Conservation (phyloP, 1,139 yeast species). For the Tardiomyces depauwii region DNA sequence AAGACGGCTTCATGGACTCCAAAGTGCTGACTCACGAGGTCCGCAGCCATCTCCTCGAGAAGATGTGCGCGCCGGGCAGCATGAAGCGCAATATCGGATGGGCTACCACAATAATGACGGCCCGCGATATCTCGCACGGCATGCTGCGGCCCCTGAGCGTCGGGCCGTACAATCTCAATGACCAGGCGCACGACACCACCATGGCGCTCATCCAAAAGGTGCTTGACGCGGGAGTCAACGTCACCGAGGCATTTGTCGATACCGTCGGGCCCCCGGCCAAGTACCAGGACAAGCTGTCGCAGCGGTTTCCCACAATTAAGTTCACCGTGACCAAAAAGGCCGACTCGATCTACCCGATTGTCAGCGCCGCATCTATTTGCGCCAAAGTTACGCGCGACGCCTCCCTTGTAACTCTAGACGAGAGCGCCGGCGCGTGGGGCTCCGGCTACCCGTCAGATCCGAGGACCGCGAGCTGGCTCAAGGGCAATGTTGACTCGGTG, state of each 20-base stretch:
- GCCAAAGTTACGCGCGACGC: conserved; percentile 94
- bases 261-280: conserved; percentile 93
- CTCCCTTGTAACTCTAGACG: conserved; percentile 35
- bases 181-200: conserved; percentile 94
- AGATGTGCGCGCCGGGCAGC: conserved; percentile 38
- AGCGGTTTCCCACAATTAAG: conserved; percentile 55
- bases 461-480: conserved; percentile 65
- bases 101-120: conserved; percentile 77
- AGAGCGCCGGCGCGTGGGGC: conserved; percentile 40
- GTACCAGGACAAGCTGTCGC: conserved; percentile 65
- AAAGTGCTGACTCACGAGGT: conserved; percentile 69
- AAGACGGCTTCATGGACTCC: conserved; percentile 85
- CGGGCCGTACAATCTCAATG: conserved; percentile 65
- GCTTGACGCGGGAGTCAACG: conserved; percentile 46
- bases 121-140: conserved; percentile 77
- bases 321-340: conserved; percentile 94
- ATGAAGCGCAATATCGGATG: conserved; percentile 63
- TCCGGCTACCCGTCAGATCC: conserved; percentile 96
- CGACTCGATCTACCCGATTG: conserved; percentile 87
- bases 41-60: conserved; percentile 49
- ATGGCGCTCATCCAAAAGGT: conserved; percentile 61
- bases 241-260: conserved; percentile 72
- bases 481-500: conserved; percentile 47
- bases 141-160: conserved; percentile 61
- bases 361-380: conserved; percentile 91